Base-by-base conservation (phyloP, 768 basidiomycete species). In the Pleurotus tuoliensis region DNA sequence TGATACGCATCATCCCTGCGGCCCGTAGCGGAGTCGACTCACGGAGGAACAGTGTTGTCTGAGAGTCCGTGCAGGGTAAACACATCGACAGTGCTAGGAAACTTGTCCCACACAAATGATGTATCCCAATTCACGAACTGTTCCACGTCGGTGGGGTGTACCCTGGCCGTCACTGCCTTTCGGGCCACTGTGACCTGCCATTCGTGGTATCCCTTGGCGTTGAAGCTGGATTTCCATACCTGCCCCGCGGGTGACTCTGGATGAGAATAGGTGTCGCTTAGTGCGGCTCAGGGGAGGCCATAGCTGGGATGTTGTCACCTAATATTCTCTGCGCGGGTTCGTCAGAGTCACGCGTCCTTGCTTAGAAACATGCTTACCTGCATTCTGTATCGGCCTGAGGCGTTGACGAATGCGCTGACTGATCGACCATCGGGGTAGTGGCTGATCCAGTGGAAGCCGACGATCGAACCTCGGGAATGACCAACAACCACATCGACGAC, bases 361-460 rank as follows among this genome's bases (percentile, higher is more conserved):
- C 12, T 15, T 16, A 54, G 34, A 22, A 55, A 62, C 57, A 3
- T 39, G 53, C 84, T 71, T 67, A 88, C 89, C 65, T 76, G 67
- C 90, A 93, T 92, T 58, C 88, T 79, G 66, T 91, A 92, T 51
- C 92, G 79, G 5, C 84, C 90, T 15, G 89, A 84, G 22, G 80
- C 83, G 62, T 92, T 92, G 41, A 92, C 84, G 55, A 85, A 86
- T 5, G 79, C 82, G 7, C 79, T 69, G 41, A 87, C 82, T 43
- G 65, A 69, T 57, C 70, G 74, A 22, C 84, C 87, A 60, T 83
- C 83, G 46, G 80, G 75, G 1, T 83, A 74, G 13, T 79, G 83
- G 64, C 84, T 83, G 22, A 90, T 63, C 90, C 90, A 93, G 56
- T 77, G 73, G 64, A 87, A 80, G 0, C 76, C 81, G 16, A 79